Percentiles rank a stretch among this genome's conserved stretches.
These are phyloP conservation scores for Termitomyces sp. DNA, from an alignment of 768 basidiomycete species.

Conservation along the genomic window DNA sequence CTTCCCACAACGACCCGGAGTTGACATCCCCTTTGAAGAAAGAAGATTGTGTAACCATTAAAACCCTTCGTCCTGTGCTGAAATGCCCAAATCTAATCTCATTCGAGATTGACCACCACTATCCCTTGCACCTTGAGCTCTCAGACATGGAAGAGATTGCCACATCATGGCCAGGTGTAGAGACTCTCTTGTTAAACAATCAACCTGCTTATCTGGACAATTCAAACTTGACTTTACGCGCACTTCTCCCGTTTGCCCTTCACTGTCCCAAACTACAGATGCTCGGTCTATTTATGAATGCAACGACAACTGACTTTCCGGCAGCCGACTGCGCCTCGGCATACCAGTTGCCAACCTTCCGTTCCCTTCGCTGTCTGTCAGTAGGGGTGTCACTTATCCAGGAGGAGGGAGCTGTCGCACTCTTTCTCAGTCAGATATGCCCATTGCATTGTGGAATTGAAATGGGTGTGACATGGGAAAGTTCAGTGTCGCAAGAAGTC, in stretches of 20 bases:
- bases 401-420: constrained; percentile 38
- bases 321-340: constrained; percentile 11
- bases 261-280: constrained; percentile 34
- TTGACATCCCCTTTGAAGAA: constrained; percentile 9
- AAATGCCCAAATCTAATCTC: constrained; percentile 26
- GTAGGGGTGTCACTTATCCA: constrained; percentile 47
- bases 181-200: constrained; percentile 38
- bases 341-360: constrained; percentile 23
- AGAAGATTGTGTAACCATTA: constrained; percentile 22
- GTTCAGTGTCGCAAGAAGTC: constrained; percentile 4
- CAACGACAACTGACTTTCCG: constrained; percentile 21
- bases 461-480: constrained; percentile 47
- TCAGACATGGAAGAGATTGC: constrained; percentile 44
- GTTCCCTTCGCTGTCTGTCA: constrained; percentile 30
- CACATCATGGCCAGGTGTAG: constrained; percentile 37
- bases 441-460: constrained; percentile 38
- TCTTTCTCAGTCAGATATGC: constrained; percentile 49
- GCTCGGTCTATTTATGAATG: constrained; percentile 39
- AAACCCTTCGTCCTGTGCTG: constrained; percentile 31
- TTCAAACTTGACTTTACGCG: constrained; percentile 29
- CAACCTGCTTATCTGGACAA: constrained; percentile 33
- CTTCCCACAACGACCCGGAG: constrained; percentile 15
- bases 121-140: constrained; percentile 31
- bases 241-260: constrained; percentile 35
- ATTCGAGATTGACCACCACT: constrained; percentile 34